Conservation (phyloP, 208 protist genomes). For the Plasmodiophora brassicae region DNA sequence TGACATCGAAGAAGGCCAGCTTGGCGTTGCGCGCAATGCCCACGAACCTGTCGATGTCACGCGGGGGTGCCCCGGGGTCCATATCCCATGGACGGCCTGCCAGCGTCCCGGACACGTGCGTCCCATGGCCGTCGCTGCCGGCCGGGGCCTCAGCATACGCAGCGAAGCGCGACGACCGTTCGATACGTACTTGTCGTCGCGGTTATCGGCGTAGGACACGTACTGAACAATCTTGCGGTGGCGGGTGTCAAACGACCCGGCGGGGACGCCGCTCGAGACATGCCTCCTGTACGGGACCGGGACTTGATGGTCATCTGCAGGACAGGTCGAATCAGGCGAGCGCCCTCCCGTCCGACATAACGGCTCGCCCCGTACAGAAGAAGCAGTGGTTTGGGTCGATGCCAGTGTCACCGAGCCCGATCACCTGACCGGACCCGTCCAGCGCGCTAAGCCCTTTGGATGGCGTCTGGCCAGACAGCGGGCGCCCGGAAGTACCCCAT, state of each 20-base stretch:
- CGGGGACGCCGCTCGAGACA: neutral
- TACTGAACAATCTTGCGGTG: constrained; percentile 14
- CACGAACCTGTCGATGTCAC: neutral
- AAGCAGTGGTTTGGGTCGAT: constrained; percentile 5
- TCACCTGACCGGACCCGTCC: too few relatives aligned
- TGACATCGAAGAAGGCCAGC: neutral
- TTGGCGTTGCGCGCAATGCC: neutral
- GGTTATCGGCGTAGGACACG: neutral
- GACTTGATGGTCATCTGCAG: neutral
- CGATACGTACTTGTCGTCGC: neutral
- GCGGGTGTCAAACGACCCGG: neutral
- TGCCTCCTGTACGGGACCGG: neutral
- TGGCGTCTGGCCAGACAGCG: too few relatives aligned
- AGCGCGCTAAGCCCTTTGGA: too few relatives aligned
- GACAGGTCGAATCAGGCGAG: neutral
- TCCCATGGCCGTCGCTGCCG: neutral
- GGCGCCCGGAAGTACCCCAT: too few relatives aligned
- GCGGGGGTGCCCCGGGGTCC: neutral
- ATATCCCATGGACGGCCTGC: neutral
- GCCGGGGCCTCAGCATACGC: neutral
- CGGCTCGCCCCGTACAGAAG: neutral
- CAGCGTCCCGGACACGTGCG: constrained; percentile 1
- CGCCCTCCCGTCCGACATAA: neutral
- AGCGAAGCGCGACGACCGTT: neutral
- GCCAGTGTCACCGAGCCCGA: neutral